Conservation (phyloP, 1,139 yeast species). For the Candida albicans region DNA sequence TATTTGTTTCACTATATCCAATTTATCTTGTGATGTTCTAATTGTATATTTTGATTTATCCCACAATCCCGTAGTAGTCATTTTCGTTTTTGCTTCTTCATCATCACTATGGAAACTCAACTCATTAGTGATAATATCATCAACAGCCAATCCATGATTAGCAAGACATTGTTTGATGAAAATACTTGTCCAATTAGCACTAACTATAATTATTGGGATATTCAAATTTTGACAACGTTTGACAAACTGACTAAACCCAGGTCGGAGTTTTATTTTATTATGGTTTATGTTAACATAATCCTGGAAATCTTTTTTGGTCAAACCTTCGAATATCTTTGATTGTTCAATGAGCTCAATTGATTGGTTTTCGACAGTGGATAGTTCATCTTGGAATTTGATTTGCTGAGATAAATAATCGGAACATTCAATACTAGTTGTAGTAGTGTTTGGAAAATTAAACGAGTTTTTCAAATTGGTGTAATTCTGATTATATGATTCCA, state of each 20-base stretch:
- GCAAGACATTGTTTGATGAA: conserved; percentile 46
- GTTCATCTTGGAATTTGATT: conserved; percentile 40
- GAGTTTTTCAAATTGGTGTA: conserved; percentile 23
- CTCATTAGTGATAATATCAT: conserved; percentile 47
- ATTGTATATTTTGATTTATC: conserved; percentile 21
- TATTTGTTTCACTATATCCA: conserved; percentile 21
- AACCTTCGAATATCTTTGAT: conserved; percentile 45
- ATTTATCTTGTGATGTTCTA: conserved; percentile 62
- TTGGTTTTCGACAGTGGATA: conserved; percentile 48
- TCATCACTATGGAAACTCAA: conserved; percentile 39
- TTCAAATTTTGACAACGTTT: conserved; percentile 18
- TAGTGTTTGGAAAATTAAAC: conserved; percentile 12
- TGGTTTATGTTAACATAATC: conserved; percentile 24
- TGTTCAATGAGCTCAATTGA: conserved; percentile 50
- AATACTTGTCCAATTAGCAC: conserved; percentile 65
- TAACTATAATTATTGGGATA: conserved; percentile 49
- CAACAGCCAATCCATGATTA: conserved; percentile 28
- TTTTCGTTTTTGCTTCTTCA: conserved; percentile 15
- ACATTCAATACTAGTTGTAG: no score
- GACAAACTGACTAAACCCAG: conserved; percentile 45
- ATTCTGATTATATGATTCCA: conserved; percentile 42
- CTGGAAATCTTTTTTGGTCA: conserved; percentile 31
- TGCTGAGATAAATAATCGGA: no score
- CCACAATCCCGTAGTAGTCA: conserved; percentile 37
- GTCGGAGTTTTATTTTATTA: conserved; percentile 36